Conservation (phyloP, 1,284 basidiomycete genomes). For the Porodaedalea pini region DNA sequence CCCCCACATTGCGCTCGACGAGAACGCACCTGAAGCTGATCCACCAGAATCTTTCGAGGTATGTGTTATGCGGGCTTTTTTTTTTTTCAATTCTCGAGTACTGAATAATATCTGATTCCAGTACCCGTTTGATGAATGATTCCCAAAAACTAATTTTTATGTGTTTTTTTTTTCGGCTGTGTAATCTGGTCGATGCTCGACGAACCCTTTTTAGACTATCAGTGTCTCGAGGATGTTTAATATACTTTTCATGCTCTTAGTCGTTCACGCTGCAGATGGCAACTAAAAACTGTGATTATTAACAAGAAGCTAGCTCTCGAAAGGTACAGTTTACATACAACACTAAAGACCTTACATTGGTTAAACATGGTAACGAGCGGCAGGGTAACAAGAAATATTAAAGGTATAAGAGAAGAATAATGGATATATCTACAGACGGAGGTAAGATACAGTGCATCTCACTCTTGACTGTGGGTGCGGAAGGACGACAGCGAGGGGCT, state of each 20-base stretch:
- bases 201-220: not conserved
- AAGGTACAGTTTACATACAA: conserved; percentile 5
- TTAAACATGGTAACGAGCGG: not conserved
- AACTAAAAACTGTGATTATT: not conserved
- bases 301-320: not conserved
- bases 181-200: not conserved
- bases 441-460: not conserved
- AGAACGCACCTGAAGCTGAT: conserved; percentile 70
- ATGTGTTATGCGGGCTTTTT: conserved; percentile 28
- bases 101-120: conserved; percentile 29
- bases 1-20: conserved; percentile 62
- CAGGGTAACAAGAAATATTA: not conserved
- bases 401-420: not conserved
- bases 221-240: conserved; percentile 1
- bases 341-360: not conserved
- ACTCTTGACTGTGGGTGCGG: not conserved
- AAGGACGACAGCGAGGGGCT: conserved; percentile 9
- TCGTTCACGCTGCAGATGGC: not conserved
- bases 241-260: not conserved
- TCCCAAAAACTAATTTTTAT: conserved; percentile 32
- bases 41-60: conserved; percentile 80
- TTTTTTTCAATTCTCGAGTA: conserved; percentile 8
- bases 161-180: not conserved
- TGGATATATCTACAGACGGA: not conserved
- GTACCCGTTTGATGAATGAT: conserved; percentile 63